A percentile compares a stretch with the other conserved stretches of the same genome.
These are phyloP conservation scores for Combretum micranthum DNA, from an alignment of 345 rosid genomes.

Conservation along the genomic window DNA sequence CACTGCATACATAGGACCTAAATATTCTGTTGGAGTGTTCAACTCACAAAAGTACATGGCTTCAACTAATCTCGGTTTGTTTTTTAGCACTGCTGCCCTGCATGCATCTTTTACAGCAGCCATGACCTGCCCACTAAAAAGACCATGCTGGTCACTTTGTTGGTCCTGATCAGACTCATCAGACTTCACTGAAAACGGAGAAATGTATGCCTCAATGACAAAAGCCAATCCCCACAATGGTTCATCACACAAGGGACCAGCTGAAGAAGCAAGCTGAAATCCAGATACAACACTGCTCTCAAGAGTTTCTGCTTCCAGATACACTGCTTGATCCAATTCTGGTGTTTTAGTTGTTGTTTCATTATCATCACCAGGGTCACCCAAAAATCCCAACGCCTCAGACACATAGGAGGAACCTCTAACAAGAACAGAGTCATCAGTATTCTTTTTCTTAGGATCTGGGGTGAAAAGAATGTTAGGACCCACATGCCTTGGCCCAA, in stretches of 20 bases:
- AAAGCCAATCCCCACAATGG: slow-evolving; percentile 92
- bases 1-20: slow-evolving; percentile 80
- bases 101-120: slow-evolving; percentile 79
- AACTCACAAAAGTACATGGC: slow-evolving; percentile 92
- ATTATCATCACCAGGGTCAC: slow-evolving; percentile 18
- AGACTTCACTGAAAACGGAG: slow-evolving; percentile 27
- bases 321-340: slow-evolving; percentile 32
- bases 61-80: slow-evolving; percentile 73
- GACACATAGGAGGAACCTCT: slow-evolving; percentile 67
- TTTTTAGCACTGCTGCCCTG: slow-evolving; percentile 66
- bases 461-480: slow-evolving; percentile 87
- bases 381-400: slow-evolving; percentile 58
- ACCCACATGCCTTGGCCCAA: slow-evolving; percentile 89
- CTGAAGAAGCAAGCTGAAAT: slow-evolving; percentile 76
- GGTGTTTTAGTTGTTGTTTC: slow-evolving; percentile 15
- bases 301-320: slow-evolving; percentile 49
- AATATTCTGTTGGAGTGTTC: slow-evolving; percentile 62
- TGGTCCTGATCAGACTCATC: slow-evolving; percentile 34
- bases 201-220: slow-evolving; percentile 49
- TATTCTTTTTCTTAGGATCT: slow-evolving; percentile 28
- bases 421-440: slow-evolving; percentile 42
- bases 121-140: slow-evolving; percentile 83
- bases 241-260: slow-evolving; percentile 89
- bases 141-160: slow-evolving; percentile 54
- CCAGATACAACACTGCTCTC: slow-evolving; percentile 75